phyloP scores from a whole-genome alignment of 352 stramenopile species.

The Pythium angustatum region DNA sequence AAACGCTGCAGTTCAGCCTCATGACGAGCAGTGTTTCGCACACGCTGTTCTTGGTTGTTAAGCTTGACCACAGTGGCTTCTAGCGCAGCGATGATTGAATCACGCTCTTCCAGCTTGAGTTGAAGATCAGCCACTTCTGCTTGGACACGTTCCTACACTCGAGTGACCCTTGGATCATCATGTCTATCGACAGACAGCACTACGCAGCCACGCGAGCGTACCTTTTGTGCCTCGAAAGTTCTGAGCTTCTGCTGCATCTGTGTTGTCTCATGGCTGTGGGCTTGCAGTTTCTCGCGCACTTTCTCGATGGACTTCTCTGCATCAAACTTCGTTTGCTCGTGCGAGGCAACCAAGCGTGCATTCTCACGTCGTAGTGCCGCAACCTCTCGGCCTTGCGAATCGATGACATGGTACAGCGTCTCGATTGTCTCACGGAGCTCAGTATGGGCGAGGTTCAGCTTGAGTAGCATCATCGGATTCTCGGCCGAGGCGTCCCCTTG shows the following conservation, averaged over 20 bases:
- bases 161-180: too few relatives aligned
- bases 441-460: constrained; percentile 34
- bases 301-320: not conserved
- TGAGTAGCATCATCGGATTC: constrained; percentile 24
- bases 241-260: constrained; percentile 9
- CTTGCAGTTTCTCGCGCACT: constrained; percentile 1
- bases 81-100: constrained; percentile 6
- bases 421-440: constrained; percentile 33
- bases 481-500: not conserved
- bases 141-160: constrained; percentile 4
- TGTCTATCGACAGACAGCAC: too few relatives aligned
- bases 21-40: not conserved
- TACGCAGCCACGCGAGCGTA: not conserved
- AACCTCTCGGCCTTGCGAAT: constrained; percentile 6
- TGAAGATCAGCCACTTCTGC: constrained; percentile 9
- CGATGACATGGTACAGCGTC: constrained; percentile 26
- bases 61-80: constrained; percentile 1
- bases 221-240: constrained; percentile 7
- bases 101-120: constrained; percentile 13
- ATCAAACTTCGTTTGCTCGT: constrained; percentile 11
- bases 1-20: constrained; percentile 17
- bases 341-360: not conserved
- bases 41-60: not conserved
- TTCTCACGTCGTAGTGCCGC: constrained; percentile 9
- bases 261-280: constrained; percentile 5